phyloP scores from a whole-genome alignment of 2,329 filamentous ascomycete genomes.

The Aspergillus clavatus region DNA sequence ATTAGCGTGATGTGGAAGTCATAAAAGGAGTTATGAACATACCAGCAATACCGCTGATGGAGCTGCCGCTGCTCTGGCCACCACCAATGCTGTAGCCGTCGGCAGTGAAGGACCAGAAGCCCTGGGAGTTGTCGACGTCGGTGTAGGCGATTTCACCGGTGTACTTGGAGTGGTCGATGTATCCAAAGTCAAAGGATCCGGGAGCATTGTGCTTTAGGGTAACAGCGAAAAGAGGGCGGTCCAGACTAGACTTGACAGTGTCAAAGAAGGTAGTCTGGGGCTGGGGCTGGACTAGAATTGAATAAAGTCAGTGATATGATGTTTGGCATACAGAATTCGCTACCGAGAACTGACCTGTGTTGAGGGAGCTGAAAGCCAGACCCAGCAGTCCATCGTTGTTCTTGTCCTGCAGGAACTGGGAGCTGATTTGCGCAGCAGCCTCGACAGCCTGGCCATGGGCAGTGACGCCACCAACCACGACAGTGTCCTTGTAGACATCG shows the following conservation, averaged over 20 bases:
- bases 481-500: constrained; percentile 61
- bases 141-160: constrained; percentile 55
- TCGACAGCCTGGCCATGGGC: constrained; percentile 62
- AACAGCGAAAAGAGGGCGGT: constrained; percentile 50
- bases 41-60: constrained; percentile 54
- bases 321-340: not conserved
- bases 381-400: constrained; percentile 58
- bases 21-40: constrained; percentile 1
- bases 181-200: constrained; percentile 55
- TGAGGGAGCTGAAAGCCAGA: constrained; percentile 56
- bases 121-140: constrained; percentile 52
- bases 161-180: constrained; percentile 56
- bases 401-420: constrained; percentile 47
- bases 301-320: not conserved
- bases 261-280: constrained; percentile 57
- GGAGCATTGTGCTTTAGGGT: constrained; percentile 50
- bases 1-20: not conserved
- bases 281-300: constrained; percentile 41
- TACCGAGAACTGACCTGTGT: constrained; percentile 41
- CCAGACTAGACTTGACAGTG: constrained; percentile 50
- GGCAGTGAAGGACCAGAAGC: constrained; percentile 60
- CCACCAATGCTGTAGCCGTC: constrained; percentile 53
- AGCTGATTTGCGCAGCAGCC: constrained; percentile 56
- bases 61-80: constrained; percentile 31
- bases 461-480: constrained; percentile 56